Conservation (phyloP, 768 basidiomycete species). For the Suillus placidus region DNA sequence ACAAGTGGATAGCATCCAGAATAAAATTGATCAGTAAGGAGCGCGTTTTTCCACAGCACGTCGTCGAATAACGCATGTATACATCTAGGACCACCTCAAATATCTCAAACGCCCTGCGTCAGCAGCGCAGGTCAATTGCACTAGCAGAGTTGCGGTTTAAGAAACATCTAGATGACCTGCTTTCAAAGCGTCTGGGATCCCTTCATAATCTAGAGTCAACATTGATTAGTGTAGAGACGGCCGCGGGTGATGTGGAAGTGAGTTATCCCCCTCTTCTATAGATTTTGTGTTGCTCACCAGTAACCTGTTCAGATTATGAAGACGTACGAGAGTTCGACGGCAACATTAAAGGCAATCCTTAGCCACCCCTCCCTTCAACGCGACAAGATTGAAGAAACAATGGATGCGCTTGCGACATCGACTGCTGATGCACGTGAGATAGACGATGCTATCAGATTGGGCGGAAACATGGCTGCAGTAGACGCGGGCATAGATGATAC, state of each 20-base stretch:
- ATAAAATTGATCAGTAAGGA: conserved; percentile 72
- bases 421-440: conserved; percentile 83
- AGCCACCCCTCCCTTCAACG: conserved; percentile 78
- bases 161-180: conserved; percentile 78
- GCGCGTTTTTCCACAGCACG: neutral
- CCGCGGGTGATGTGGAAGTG: conserved; percentile 90
- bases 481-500: conserved; percentile 51
- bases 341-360: conserved; percentile 75
- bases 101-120: conserved; percentile 63
- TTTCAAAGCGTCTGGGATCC: conserved; percentile 74
- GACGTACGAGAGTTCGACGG: conserved; percentile 80
- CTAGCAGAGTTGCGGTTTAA: conserved; percentile 77
- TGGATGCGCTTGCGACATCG: conserved; percentile 85
- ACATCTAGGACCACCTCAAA: conserved; percentile 62
- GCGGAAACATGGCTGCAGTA: conserved; percentile 60
- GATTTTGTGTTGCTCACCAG: conserved; percentile 5
- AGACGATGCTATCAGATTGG: conserved; percentile 73
- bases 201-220: conserved; percentile 77
- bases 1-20: conserved; percentile 71
- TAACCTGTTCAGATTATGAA: conserved; percentile 68
- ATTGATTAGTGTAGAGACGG: conserved; percentile 79
- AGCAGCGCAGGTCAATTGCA: conserved; percentile 74
- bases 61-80: neutral
- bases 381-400: conserved; percentile 80
- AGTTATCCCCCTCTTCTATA: conserved; percentile 17